These are phyloP conservation scores for Acrodontium crateriforme DNA, from an alignment of 2,329 filamentous ascomycete species.

Conservation along the genomic window DNA sequence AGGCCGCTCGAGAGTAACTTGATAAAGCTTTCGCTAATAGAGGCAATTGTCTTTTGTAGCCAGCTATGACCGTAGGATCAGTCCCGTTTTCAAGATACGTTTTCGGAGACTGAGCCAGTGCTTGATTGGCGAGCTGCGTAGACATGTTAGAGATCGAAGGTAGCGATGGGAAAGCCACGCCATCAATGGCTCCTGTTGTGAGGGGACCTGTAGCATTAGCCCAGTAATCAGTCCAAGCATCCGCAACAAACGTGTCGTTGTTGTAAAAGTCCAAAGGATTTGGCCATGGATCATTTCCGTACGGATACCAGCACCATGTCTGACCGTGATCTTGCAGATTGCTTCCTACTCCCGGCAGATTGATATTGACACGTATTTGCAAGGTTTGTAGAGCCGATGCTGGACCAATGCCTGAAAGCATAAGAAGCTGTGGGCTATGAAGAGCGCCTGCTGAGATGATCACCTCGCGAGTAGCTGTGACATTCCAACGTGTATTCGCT, in stretches of 20 bases:
- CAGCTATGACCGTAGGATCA: constrained; percentile 11
- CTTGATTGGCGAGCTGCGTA: constrained; percentile 7
- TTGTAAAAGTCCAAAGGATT: constrained; percentile 11
- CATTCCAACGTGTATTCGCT: constrained; percentile 7
- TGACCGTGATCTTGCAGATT: constrained; percentile 46
- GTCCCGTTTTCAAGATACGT: constrained; percentile 9
- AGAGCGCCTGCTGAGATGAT: constrained; percentile 18
- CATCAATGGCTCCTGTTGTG: constrained; percentile 14
- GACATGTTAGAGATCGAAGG: constrained; percentile 9
- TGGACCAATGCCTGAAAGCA: constrained; percentile 43
- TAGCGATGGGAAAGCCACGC: constrained; percentile 18
- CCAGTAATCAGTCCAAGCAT: constrained; percentile 14
- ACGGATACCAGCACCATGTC: constrained; percentile 13
- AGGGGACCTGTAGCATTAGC: constrained; percentile 17
- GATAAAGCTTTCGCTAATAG: constrained; percentile 12
- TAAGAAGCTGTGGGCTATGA: constrained; percentile 19
- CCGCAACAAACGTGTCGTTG: constrained; percentile 13
- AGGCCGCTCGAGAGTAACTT: constrained; percentile 12
- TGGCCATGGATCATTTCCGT: constrained; percentile 8
- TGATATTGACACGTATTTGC: constrained; percentile 37
- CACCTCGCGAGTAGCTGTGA: constrained; percentile 16
- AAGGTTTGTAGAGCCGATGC: constrained; percentile 30
- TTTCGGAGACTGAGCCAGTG: constrained; percentile 9
- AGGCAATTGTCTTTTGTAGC: constrained; percentile 13
- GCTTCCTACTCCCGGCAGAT: constrained; percentile 49